Base-by-base conservation (phyloP, 2,329 filamentous ascomycete species). In the Aspergillus pseudoterreus region DNA sequence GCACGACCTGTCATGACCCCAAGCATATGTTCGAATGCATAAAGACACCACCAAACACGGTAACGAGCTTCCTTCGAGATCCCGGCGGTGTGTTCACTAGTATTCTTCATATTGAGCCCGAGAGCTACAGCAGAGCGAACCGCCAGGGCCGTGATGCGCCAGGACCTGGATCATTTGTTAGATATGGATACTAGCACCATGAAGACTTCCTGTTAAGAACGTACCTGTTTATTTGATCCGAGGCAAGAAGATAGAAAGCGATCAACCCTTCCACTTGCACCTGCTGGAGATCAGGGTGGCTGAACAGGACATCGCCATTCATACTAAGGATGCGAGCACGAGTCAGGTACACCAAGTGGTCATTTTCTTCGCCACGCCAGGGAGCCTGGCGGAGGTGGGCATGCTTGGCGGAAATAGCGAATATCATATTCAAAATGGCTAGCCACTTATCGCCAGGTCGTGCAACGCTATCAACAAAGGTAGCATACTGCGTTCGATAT, bases 1-100 rank as follows among this genome's bases (percentile, higher is more conserved):
- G 72, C 64, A 39, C 74, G 67, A 36, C 74, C 74, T n/a, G 74
- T 76, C 71, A 77, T 74, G 50, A 72, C 66, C 14, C 71, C 71
- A 33, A 77, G 65, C 32, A 71, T 65, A 48, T 75, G 73, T 56
- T 77, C 74, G 39, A 76, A 69, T 2, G 65, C 66, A 48, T 75
- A 74, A 2, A 76, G 58, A 48, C 72, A 73, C 71, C 72, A 76
- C 74, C 74, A 77, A 3, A 75, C 69, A 45, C 70, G 66, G 50
- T 75, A 75, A n/a, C 73, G 72, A 44, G 70, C 66, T 57, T 75
- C 73, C 53, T 75, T 76, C 22, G 72, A 68, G n/a, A 67, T 57
- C 51, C 68, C 63, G 0, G 70, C 60, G 1, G 73, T 70, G 4
- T 60, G 60, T 24, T 62, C 59, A 39, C 71, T 74, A 19, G 66